Percentiles rank a stretch among this genome's conserved stretches.
Conservation (phyloP, 169 alveolate genomes). For the Cyclospora cayetanensis region DNA sequence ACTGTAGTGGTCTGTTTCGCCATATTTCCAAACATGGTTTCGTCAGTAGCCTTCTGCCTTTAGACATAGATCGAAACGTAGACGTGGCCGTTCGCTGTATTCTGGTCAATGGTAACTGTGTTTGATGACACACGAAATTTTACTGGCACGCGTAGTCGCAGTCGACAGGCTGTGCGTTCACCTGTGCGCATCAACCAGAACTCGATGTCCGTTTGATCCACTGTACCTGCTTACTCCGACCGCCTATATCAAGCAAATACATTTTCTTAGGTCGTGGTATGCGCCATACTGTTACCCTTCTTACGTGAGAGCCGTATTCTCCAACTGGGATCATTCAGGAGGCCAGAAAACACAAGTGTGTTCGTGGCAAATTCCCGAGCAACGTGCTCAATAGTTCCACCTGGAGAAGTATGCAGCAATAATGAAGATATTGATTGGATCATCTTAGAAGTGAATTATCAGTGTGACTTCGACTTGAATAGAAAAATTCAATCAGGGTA, state of each 20-base stretch:
- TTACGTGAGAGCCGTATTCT: conserved; percentile 40
- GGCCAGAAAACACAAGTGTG: conserved; percentile 19
- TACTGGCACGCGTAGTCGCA: conserved; percentile 44
- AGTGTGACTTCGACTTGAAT: background rate
- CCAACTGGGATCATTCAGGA: conserved; percentile 20
- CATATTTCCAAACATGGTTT: background rate
- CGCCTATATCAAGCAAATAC: background rate
- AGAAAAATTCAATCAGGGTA: background rate
- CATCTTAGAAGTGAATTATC: background rate
- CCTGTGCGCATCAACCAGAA: background rate
- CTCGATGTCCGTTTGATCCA: background rate
- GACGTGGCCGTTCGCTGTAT: conserved; percentile 23
- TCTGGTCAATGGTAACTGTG: conserved; percentile 48
- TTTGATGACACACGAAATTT: conserved; percentile 39
- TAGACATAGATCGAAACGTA: conserved; percentile 35
- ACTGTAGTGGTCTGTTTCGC: too few relatives aligned
- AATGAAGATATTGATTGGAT: background rate
- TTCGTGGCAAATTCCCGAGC: conserved; percentile 14
- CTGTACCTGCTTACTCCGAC: background rate
- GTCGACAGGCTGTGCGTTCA: conserved; percentile 5
- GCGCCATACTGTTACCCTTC: background rate
- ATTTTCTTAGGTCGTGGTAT: background rate
- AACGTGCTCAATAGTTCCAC: conserved; percentile 46
- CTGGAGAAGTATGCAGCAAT: background rate
- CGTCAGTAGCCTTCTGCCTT: background rate